A percentile compares a stretch with the other conserved stretches of the same genome.
Evolutionary conservation across 2,329 filamentous ascomycete species (phyloP).

Genomic region (Cladorrhinum sp.): DNA sequence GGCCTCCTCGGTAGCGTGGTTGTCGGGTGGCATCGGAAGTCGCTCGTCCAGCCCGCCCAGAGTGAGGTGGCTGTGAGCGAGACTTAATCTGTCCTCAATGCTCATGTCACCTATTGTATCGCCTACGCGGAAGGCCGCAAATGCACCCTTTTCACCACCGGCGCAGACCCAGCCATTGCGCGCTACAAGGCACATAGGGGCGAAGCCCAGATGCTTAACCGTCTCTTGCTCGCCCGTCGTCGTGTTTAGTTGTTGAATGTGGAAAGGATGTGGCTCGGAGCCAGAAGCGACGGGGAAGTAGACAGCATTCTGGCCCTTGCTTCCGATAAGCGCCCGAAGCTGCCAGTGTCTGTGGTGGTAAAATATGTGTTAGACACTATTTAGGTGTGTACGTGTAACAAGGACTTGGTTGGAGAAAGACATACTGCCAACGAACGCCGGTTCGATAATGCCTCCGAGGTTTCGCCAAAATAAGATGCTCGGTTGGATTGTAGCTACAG

Average conservation of each 20-base stretch:
- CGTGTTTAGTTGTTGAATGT: constrained; percentile 67
- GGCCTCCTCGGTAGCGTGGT: constrained; percentile 24
- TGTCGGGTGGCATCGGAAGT: constrained; percentile 32
- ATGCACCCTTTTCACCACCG: constrained; percentile 84
- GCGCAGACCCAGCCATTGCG: constrained; percentile 86
- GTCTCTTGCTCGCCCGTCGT: constrained; percentile 68
- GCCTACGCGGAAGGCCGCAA: constrained; percentile 69
- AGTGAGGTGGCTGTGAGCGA: constrained; percentile 18
- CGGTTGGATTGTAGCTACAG: constrained; percentile 61
- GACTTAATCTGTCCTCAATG: constrained; percentile 25
- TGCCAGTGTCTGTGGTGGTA: constrained; percentile 67
- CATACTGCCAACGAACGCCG: constrained; percentile 21
- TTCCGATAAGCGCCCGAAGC: constrained; percentile 84
- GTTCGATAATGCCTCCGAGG: constrained; percentile 66
- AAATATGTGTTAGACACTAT: constrained; percentile 13
- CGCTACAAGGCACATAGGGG: constrained; percentile 82
- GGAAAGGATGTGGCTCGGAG: constrained; percentile 53
- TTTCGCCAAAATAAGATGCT: constrained; percentile 58
- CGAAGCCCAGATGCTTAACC: constrained; percentile 67
- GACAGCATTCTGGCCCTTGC: constrained; percentile 69
- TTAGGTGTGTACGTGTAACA: constrained; percentile 5
- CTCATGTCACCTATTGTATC: constrained; percentile 30
- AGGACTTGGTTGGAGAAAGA: neutral
- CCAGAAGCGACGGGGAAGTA: constrained; percentile 80
- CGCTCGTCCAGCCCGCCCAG: constrained; percentile 20